Evolutionary conservation across 2,329 filamentous ascomycete genomes (phyloP).

Genomic region (Aspergillus caelatus): DNA sequence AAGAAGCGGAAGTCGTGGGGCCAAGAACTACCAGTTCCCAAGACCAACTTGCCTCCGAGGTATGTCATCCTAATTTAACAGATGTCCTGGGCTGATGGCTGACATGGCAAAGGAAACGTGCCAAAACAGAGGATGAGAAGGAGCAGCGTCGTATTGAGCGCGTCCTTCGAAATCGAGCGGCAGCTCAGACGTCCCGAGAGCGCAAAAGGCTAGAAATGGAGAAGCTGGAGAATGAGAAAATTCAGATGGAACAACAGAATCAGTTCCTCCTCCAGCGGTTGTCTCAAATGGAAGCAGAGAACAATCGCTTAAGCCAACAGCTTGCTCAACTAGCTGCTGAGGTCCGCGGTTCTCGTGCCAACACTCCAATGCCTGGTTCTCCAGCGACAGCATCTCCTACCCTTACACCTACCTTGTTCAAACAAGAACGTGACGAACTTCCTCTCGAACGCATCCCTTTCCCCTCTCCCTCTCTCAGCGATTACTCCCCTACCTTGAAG

Average conservation of each 20-base stretch:
- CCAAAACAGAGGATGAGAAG: constrained; percentile 98
- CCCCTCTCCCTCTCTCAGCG: constrained; percentile 41
- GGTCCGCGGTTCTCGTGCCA: constrained; percentile 44
- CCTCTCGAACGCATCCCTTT: constrained; percentile 45
- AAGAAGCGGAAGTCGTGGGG: constrained; percentile 99
- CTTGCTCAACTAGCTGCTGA: constrained; percentile 53
- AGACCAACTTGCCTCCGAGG: constrained; percentile 93
- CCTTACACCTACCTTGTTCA: constrained; percentile 45
- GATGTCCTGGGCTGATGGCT: neutral
- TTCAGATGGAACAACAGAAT: constrained; percentile 70
- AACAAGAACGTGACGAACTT: constrained; percentile 48
- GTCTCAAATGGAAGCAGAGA: constrained; percentile 60
- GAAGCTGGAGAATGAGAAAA: constrained; percentile 69
- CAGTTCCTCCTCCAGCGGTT: constrained; percentile 69
- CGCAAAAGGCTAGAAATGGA: constrained; percentile 90
- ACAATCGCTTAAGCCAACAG: constrained; percentile 53
- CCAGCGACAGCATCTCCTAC: constrained; percentile 41
- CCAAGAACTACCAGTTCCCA: constrained; percentile 92
- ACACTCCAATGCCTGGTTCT: constrained; percentile 41
- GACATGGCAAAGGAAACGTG: constrained; percentile 71
- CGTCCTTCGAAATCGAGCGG: constrained; percentile 92
- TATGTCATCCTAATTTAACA: constrained; percentile 43
- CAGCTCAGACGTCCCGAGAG: constrained; percentile 94
- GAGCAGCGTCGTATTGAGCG: constrained; percentile 97
- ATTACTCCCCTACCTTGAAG: constrained; percentile 44